Evolutionary conservation across 805 yeast species (phyloP), one percentile per base, ranked within the genome.

Genomic region (Monosporozyma unispora): DNA sequence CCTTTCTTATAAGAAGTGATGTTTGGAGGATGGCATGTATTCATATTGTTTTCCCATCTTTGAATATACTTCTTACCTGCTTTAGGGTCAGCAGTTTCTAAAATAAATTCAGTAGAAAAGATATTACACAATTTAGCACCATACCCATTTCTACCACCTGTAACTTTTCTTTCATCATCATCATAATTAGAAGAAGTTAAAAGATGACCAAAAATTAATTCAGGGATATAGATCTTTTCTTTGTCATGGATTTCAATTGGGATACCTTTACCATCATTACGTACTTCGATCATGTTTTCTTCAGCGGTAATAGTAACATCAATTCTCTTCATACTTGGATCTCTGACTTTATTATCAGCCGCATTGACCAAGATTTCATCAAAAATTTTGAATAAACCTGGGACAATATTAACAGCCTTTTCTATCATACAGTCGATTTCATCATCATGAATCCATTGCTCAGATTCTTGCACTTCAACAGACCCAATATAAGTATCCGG

Each of bases 401-500:
- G 99, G 10, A 93, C 98, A 55, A 90, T 85, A 43, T 74, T 78
- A 25, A 93, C 96, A 1, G 62, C 64, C 53, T 71, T 77, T 54
- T 74, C 78, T 14, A 63, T 75, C 86, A 85, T 80, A 11, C 78
- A 70, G 45, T 78, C 75, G 1, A 76, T 70, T 43, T 77, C 83
- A 43, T 78, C 81, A 63, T 89, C 87, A 59, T 75, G 82, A 37
- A 88, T 77, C 99, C 99, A 93, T 80, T 87, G 84, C 47, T 80
- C 80, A 48, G 84, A 77, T 49, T 80, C 83, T 48, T 84, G 81
- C 48, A 76, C 78, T 69, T 93, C 99, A 22, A 90, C 84, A 1
- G 97, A 89, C 5, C 99, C 99, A 58, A 93, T 83, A 69, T 93
- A 93, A 2, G 99, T 91, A 67, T 93, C 99, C 0, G 99, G 99